Evolutionary conservation across 495 filamentous ascomycete genomes (phyloP), one percentile per base, ranked within the genome.

Genomic region (Aspergillus biplanus): DNA sequence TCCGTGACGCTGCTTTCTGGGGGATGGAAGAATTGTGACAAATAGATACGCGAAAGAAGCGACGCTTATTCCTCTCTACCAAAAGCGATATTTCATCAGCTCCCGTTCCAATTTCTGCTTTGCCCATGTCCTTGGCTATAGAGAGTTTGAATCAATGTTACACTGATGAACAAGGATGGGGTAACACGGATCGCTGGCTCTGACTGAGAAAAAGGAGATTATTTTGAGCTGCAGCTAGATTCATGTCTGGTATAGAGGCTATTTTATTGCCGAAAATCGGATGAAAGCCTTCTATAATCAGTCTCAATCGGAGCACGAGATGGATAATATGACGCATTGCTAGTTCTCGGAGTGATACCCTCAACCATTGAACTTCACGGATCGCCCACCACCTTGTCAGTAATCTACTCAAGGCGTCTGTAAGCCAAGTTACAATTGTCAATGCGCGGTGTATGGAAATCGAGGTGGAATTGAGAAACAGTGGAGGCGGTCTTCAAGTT

Each of bases 221-320:
- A 27, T 27, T 27, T 1, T 27, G 21, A 27, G 21, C 21, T 27
- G 21, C 21, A 27, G 21, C 21, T 15, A 27, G 47, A 49, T 6
- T 5, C 27, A 8, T 9, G 9, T 21, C 9, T 21, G 15, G 47
- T 11, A 27, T 31, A 27, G 47, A 31, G 16, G 11, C 16, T 50
- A 21, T 50, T n/a, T 50, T 21, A 50, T 18, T 50, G 15, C 47
- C 47, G 47, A 50, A 50, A 21, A 50, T 50, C 47, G 47, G 47
- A 50, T 21, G 21, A 5, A 44, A 50, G 47, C 7, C 7, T 31
- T 9, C 21, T 6, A 18, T 18, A 31, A 44, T 50, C 21, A 21
- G 16, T 21, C 27, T 18, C 5, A 50, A 50, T 50, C 47, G 47
- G 47, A 50, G 47, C 47, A 7, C 7, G 11, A 31, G 16, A 50